A percentile compares a stretch with the other conserved stretches of the same genome.
phyloP scores from a whole-genome alignment of 2,329 filamentous ascomycete species.

The Thelonectria rubi region DNA sequence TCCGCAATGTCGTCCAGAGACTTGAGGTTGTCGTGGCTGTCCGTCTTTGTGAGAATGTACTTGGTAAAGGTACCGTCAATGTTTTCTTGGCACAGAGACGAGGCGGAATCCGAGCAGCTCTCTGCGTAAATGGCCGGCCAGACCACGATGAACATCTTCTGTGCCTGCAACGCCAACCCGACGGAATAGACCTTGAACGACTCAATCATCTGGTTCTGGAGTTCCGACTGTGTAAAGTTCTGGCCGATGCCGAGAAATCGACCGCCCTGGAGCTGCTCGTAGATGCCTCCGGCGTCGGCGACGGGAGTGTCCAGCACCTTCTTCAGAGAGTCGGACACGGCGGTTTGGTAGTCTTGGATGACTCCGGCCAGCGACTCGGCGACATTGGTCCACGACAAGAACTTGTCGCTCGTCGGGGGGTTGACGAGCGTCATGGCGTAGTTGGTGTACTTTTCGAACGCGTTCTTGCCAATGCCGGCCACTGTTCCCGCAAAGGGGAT shows the following conservation, averaged over 20 bases:
- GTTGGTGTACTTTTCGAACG: too few relatives aligned
- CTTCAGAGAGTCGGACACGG: neutral
- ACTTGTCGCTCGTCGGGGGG: neutral
- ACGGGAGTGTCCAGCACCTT: neutral
- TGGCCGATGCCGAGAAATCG: conserved; percentile 1
- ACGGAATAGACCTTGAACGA: neutral
- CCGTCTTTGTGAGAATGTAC: too few relatives aligned
- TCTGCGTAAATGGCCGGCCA: neutral
- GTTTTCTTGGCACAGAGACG: neutral
- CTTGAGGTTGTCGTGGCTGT: too few relatives aligned
- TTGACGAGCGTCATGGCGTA: too few relatives aligned
- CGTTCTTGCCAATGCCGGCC: too few relatives aligned
- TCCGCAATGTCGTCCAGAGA: too few relatives aligned
- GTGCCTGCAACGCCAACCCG: neutral
- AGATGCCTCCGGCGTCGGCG: neutral
- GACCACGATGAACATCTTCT: neutral
- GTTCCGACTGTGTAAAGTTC: conserved; percentile 5
- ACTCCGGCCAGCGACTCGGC: neutral
- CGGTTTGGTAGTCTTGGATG: neutral
- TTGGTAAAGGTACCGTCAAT: neutral
- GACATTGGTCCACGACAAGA: conserved; percentile 1
- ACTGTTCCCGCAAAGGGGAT: too few relatives aligned
- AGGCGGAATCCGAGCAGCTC: neutral
- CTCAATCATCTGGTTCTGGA: neutral
- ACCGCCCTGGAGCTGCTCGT: neutral